Conservation (phyloP, 2,329 filamentous ascomycete genomes). For the Colletotrichum kahawae region DNA sequence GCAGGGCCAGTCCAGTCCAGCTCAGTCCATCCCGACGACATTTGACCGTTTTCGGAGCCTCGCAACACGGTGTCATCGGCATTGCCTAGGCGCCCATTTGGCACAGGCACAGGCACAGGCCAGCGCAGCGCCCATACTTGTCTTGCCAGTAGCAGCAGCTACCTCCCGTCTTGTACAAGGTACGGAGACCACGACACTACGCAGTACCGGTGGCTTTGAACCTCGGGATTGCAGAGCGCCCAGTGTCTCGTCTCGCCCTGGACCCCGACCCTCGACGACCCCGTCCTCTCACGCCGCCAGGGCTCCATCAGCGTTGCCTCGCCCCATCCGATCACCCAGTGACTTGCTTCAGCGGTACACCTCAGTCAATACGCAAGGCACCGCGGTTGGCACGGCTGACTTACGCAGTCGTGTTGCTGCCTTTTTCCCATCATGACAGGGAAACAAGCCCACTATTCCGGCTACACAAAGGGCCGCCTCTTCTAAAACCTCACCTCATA, state of each 20-base stretch:
- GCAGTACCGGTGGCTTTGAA: neutral
- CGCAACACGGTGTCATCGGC: constrained; percentile 11
- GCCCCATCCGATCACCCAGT: constrained; percentile 13
- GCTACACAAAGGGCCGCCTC: constrained; percentile 12
- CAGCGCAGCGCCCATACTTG: neutral
- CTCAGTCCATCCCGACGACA: neutral
- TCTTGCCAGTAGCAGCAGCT: neutral
- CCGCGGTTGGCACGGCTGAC: neutral
- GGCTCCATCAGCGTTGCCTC: constrained; percentile 13
- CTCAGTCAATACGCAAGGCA: neutral
- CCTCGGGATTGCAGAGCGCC: neutral
- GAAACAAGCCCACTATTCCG: constrained; percentile 17
- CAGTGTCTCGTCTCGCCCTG: constrained; percentile 11
- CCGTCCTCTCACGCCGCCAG: neutral
- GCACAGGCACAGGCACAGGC: neutral
- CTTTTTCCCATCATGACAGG: constrained; percentile 6
- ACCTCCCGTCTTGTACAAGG: neutral
- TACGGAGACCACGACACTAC: neutral
- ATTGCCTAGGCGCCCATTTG: constrained; percentile 8
- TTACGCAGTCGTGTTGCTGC: constrained; percentile 12
- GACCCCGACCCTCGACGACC: constrained; percentile 7
- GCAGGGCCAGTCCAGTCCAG: constrained; percentile 3
- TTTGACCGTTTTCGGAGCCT: constrained; percentile 19
- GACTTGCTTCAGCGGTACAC: neutral
- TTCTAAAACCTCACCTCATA: neutral